Conservation (phyloP, 331 rosid genomes). For the Phaseolus coccineus region DNA sequence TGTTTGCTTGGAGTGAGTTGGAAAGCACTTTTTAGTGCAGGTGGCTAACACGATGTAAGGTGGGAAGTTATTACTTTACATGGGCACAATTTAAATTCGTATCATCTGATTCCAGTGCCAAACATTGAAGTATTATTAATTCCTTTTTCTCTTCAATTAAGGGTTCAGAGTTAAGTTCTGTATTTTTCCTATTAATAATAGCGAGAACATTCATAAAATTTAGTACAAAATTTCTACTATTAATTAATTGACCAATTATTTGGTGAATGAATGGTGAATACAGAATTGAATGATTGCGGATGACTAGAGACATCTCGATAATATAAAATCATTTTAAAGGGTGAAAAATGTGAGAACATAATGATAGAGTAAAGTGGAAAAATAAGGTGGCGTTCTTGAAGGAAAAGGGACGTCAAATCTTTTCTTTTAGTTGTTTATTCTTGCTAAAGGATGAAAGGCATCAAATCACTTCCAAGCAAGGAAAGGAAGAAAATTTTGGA, state of each 20-base stretch:
- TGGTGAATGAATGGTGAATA: conserved; percentile 18
- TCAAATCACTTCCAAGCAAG: conserved; percentile 60
- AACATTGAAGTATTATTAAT: conserved; percentile 18
- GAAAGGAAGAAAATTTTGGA: conserved; percentile 49
- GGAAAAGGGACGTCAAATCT: conserved; percentile 51
- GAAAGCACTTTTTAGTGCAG: conserved; percentile 43
- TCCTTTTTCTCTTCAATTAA: neutral
- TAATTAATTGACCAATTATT: conserved; percentile 25
- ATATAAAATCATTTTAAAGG: conserved; percentile 11
- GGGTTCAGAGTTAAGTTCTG: conserved; percentile 1
- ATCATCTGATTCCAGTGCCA: conserved; percentile 21
- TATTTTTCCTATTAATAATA: neutral
- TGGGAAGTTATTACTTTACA: conserved; percentile 47
- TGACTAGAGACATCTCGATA: conserved; percentile 17
- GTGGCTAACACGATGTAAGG: conserved; percentile 41
- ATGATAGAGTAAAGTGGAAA: conserved; percentile 58
- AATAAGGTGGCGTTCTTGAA: conserved; percentile 52
- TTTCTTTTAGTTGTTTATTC: conserved; percentile 38
- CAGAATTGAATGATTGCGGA: conserved; percentile 4
- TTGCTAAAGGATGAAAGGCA: conserved; percentile 35
- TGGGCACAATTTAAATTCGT: conserved; percentile 33
- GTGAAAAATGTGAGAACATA: conserved; percentile 41
- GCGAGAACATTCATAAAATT: conserved; percentile 16
- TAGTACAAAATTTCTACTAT: neutral
- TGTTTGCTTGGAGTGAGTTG: conserved; percentile 42